Evolutionary conservation across 1,284 basidiomycete species (phyloP).

Genomic region (Thecaphora thlaspeos): DNA sequence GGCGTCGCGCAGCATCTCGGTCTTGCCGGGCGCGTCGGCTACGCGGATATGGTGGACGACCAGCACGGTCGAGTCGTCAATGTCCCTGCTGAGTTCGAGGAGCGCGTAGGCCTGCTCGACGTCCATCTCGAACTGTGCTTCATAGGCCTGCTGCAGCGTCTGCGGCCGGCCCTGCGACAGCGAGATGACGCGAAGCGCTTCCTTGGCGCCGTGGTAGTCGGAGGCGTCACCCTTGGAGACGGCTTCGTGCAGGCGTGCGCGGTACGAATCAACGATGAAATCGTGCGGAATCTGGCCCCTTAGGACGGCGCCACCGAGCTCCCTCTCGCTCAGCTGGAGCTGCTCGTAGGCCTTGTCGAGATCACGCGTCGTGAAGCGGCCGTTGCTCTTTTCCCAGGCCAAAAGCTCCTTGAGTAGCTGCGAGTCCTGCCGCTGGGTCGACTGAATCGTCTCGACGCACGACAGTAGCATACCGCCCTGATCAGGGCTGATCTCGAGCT

Average conservation of each 20-base stretch:
- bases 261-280: conserved; percentile 28
- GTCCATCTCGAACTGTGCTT: conserved; percentile 61
- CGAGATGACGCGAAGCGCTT: conserved; percentile 24
- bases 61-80: conserved; percentile 74
- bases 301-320: conserved; percentile 19
- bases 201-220: conserved; percentile 25
- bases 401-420: conserved; percentile 27
- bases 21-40: conserved; percentile 62
- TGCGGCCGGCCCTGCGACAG: conserved; percentile 12
- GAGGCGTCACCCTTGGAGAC: conserved; percentile 20
- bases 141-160: conserved; percentile 12
- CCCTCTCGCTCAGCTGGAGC: conserved; percentile 13
- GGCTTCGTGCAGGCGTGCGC: conserved; percentile 21
- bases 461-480: conserved; percentile 16
- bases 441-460: conserved; percentile 16
- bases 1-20: conserved; percentile 55
- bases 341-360: conserved; percentile 30
- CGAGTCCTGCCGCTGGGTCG: conserved; percentile 19
- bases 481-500: conserved; percentile 14
- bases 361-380: conserved; percentile 16
- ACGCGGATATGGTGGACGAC: conserved; percentile 73
- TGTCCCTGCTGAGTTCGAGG: conserved; percentile 69
- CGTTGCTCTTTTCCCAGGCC: conserved; percentile 24
- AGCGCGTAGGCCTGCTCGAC: conserved; percentile 71
- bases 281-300: conserved; percentile 21